Base-by-base conservation (phyloP, 768 basidiomycete genomes). In the Pholiota conissans region DNA sequence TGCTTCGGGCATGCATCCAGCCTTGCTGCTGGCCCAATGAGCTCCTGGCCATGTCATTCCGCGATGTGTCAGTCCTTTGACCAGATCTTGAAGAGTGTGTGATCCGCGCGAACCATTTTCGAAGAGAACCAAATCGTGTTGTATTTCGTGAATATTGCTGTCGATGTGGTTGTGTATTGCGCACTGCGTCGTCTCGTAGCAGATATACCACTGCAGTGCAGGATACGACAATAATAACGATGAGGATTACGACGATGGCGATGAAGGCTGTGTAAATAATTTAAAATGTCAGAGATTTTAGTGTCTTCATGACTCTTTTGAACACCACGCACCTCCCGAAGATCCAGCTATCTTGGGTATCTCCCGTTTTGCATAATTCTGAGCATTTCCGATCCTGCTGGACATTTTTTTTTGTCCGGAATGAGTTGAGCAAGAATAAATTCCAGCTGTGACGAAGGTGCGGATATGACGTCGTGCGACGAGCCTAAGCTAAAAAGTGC, bases 201-300 rank as follows among this genome's bases (percentile, higher is more conserved):
- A 90, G 80, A 62, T 80, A 77, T 67, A 80, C 79, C 35, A 86
- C 79, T 32, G 78, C 85, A 14, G 73, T 69, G 66, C 79, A 83
- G 49, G 81, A 79, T 28, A 74, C 64, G 57, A 86, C 61, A 67
- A 89, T 81, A 53, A 90, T 71, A 56, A 81, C 60, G 55, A 75
- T 73, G 39, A 90, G 77, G 45, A 74, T 68, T 34, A 87, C 80
- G 37, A 90, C 75, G 35, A 90, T 71, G 3, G 72, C 83, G 61
- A 89, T 79, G 72, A 90, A 90, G 10, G 79, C 87, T 80, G 46
- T 39, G 27, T 28, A 20, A 2, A 32, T n/a, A 20, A 11, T 54
- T 53, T 51, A 42, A 4, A 34, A 29, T 24, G 26, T 40, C 30
- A 22, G 30, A 20, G 14, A 18, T 22, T 49, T 47, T 30, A 18